Percentiles rank a stretch among this genome's conserved stretches.
phyloP scores from a whole-genome alignment of 73 alveolate genomes.

The Blepharisma japonicum region DNA sequence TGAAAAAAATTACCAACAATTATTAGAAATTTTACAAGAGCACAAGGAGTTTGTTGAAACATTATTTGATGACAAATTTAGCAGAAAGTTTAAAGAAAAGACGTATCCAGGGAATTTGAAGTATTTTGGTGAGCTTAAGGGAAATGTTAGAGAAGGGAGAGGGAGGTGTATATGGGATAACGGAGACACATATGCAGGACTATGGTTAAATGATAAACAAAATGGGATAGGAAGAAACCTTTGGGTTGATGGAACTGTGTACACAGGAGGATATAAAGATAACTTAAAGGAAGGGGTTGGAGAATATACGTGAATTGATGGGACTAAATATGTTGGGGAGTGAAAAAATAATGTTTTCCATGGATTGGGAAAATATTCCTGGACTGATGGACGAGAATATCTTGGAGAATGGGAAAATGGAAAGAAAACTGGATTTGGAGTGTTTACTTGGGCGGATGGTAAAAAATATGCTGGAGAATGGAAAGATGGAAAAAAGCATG shows the following conservation, averaged over 20 bases:
- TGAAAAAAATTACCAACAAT: neutral
- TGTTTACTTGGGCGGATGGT: slow-evolving; percentile 71
- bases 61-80: neutral
- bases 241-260: slow-evolving; percentile 56
- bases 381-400: slow-evolving; percentile 49
- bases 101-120: slow-evolving; percentile 32
- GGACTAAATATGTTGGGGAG: slow-evolving; percentile 40
- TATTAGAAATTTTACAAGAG: neutral
- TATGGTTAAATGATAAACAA: slow-evolving; percentile 76
- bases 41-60: neutral
- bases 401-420: slow-evolving; percentile 56
- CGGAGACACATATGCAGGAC: slow-evolving; percentile 56
- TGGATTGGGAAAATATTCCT: slow-evolving; percentile 36
- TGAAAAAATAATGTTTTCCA: slow-evolving; percentile 40
- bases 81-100: slow-evolving; percentile 58
- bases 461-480: slow-evolving; percentile 59
- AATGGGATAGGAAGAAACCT: slow-evolving; percentile 75
- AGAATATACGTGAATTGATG: slow-evolving; percentile 39
- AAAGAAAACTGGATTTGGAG: slow-evolving; percentile 41
- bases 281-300: slow-evolving; percentile 49
- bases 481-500: slow-evolving; percentile 50
- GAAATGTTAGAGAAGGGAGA: slow-evolving; percentile 47
- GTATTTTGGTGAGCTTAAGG: slow-evolving; percentile 49
- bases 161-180: slow-evolving; percentile 49
- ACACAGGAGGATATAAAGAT: slow-evolving; percentile 33